phyloP scores from a whole-genome alignment of 306 rosid species.

The Cercis canadensis region DNA sequence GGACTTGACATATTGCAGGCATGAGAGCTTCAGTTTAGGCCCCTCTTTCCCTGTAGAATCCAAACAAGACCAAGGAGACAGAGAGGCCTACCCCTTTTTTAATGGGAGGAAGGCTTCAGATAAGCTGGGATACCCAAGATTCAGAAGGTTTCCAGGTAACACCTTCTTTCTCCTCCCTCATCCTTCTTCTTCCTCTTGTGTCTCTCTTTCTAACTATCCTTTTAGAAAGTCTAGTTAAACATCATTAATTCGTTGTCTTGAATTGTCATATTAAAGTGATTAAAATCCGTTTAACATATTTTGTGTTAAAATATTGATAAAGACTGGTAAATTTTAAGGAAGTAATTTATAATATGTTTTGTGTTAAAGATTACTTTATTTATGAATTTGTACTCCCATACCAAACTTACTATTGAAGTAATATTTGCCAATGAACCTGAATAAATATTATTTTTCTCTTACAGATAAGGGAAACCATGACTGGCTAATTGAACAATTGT shows the following conservation, averaged over 20 bases:
- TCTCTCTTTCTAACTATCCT: too few relatives aligned
- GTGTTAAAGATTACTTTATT: too few relatives aligned
- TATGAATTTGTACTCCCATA: too few relatives aligned
- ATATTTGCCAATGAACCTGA: constrained; percentile 25
- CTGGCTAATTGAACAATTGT: constrained; percentile 54
- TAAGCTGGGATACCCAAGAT: constrained; percentile 45
- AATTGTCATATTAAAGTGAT: too few relatives aligned
- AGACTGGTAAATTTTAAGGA: too few relatives aligned
- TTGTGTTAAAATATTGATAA: too few relatives aligned
- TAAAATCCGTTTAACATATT: too few relatives aligned
- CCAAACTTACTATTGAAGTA: neutral
- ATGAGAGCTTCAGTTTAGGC: constrained; percentile 69
- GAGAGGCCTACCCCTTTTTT: constrained; percentile 9
- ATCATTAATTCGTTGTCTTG: too few relatives aligned
- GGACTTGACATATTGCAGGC: constrained; percentile 60
- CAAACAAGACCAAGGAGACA: constrained; percentile 33
- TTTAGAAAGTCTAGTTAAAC: too few relatives aligned
- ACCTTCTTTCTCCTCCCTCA: too few relatives aligned
- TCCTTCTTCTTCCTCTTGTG: neutral
- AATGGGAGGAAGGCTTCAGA: constrained; percentile 46
- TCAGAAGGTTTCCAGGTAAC: constrained; percentile 52
- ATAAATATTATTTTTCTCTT: constrained; percentile 14
- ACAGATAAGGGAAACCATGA: constrained; percentile 77
- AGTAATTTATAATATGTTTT: too few relatives aligned
- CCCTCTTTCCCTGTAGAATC: constrained; percentile 39